Conservation (phyloP, 2,329 filamentous ascomycete genomes). For the Colletotrichum orchidophilum region DNA sequence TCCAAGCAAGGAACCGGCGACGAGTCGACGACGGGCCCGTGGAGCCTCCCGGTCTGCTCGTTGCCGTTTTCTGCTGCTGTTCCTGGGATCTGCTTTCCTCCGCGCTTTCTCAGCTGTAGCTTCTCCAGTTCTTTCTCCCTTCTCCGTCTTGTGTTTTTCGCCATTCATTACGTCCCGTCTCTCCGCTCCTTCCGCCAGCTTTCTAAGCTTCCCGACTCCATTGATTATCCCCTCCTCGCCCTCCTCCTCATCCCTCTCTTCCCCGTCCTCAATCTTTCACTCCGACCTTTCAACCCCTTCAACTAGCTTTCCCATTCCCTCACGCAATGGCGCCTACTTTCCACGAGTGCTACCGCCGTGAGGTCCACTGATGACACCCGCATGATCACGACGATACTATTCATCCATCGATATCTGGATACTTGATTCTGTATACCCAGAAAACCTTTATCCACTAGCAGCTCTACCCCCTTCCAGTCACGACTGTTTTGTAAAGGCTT, state of each 20-base stretch:
- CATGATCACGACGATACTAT: not conserved
- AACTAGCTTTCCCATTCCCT: conserved; percentile 1
- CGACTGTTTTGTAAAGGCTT: not conserved
- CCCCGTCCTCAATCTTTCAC: not conserved
- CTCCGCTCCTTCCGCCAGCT: conserved; percentile 29
- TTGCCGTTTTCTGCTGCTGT: not conserved
- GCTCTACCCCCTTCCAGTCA: not conserved
- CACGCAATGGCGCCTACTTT: conserved; percentile 24
- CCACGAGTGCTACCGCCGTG: conserved; percentile 16
- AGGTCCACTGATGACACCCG: conserved; percentile 21
- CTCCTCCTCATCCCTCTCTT: not conserved
- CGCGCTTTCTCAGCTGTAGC: not conserved
- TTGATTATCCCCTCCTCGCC: conserved; percentile 21
- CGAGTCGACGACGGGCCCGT: conserved; percentile 1
- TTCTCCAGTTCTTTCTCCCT: conserved; percentile 13
- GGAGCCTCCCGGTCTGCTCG: conserved; percentile 8
- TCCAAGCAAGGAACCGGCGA: conserved; percentile 2
- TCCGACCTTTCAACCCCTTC: not conserved
- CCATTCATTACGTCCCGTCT: conserved; percentile 26
- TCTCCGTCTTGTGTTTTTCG: conserved; percentile 7
- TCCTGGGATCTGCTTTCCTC: not conserved
- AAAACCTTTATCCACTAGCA: not conserved
- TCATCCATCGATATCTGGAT: not conserved
- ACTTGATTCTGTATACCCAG: not conserved
- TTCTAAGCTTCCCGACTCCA: conserved; percentile 16